Percentiles rank a stretch among this genome's conserved stretches.
Conservation (phyloP, 108 stramenopile genomes). For the Nitzschia palea region DNA sequence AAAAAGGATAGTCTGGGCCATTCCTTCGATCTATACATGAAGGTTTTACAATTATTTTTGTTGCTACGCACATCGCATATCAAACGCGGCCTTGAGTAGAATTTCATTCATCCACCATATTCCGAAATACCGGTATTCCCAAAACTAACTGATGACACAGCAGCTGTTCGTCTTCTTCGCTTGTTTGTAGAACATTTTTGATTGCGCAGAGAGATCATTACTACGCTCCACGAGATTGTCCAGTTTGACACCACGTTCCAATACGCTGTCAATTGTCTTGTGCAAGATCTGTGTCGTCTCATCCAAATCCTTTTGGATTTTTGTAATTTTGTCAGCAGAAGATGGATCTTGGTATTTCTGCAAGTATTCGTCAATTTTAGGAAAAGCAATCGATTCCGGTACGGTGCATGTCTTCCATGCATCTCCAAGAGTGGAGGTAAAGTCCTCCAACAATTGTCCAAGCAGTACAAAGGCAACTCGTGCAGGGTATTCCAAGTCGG, state of each 20-base stretch:
- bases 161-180: slow-evolving; percentile 99
- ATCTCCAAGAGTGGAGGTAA: slow-evolving; percentile 59
- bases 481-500: slow-evolving; percentile 97
- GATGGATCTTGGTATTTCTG: slow-evolving; percentile 92
- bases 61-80: too few species aligned
- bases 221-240: slow-evolving; percentile 96
- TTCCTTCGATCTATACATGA: too few species aligned
- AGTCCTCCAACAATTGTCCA: slow-evolving; percentile 95
- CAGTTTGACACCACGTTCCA: slow-evolving; percentile 97
- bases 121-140: too few species aligned
- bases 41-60: too few species aligned
- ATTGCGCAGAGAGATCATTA: slow-evolving; percentile 95
- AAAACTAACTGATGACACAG: slow-evolving; percentile 82
- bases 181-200: slow-evolving; percentile 99
- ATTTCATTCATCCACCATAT: too few species aligned
- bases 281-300: slow-evolving; percentile 98
- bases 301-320: slow-evolving; percentile 98
- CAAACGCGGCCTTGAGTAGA: too few species aligned
- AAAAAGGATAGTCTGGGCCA: too few species aligned
- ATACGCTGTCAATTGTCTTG: slow-evolving; percentile 97
- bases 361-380: slow-evolving; percentile 69
- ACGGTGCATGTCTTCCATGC: slow-evolving; percentile 67
- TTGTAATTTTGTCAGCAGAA: slow-evolving; percentile 96
- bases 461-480: slow-evolving; percentile 97
- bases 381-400: slow-evolving; percentile 64